A percentile compares a stretch with the other conserved stretches of the same genome.
phyloP scores from a whole-genome alignment of 192 early-diverging fungal genomes.

The Coemansia javaensis region DNA sequence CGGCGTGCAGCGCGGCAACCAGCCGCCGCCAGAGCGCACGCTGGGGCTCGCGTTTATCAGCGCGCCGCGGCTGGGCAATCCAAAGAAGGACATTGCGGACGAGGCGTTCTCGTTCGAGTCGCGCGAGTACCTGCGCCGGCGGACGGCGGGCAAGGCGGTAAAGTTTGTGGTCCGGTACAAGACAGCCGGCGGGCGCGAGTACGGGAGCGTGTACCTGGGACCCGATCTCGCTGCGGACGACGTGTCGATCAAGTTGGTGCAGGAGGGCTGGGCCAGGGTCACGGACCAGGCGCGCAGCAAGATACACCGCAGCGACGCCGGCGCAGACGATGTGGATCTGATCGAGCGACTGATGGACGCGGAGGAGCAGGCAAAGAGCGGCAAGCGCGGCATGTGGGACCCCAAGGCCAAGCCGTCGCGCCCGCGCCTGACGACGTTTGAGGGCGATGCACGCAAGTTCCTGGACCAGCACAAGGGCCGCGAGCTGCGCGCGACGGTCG shows the following conservation, averaged over 20 bases:
- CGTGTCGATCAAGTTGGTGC: constrained; percentile 67
- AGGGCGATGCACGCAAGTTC: constrained; percentile 67
- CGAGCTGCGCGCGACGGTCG: constrained; percentile 80
- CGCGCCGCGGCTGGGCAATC: constrained; percentile 76
- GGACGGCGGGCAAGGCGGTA: constrained; percentile 87
- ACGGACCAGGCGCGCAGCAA: constrained; percentile 55
- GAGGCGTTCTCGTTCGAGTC: constrained; percentile 85
- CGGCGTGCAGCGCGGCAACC: constrained; percentile 67
- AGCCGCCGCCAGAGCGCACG: constrained; percentile 82
- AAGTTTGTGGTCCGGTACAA: constrained; percentile 64
- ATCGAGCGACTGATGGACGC: constrained; percentile 55
- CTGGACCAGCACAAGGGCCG: constrained; percentile 75
- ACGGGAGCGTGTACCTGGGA: constrained; percentile 53
- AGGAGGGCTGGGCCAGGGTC: constrained; percentile 82
- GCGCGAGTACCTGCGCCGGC: constrained; percentile 82
- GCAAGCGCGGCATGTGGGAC: constrained; percentile 75
- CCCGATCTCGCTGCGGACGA: constrained; percentile 57
- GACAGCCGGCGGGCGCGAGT: constrained; percentile 54
- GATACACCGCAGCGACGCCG: constrained; percentile 26
- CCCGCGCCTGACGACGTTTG: constrained; percentile 46
- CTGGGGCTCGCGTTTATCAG: constrained; percentile 75
- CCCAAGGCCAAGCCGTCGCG: constrained; percentile 47
- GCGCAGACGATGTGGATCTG: constrained; percentile 23
- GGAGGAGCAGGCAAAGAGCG: constrained; percentile 68
- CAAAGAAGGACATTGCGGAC: constrained; percentile 73